Conservation (phyloP, 2,329 filamentous ascomycete genomes). For the Coleophoma cylindrospora region DNA sequence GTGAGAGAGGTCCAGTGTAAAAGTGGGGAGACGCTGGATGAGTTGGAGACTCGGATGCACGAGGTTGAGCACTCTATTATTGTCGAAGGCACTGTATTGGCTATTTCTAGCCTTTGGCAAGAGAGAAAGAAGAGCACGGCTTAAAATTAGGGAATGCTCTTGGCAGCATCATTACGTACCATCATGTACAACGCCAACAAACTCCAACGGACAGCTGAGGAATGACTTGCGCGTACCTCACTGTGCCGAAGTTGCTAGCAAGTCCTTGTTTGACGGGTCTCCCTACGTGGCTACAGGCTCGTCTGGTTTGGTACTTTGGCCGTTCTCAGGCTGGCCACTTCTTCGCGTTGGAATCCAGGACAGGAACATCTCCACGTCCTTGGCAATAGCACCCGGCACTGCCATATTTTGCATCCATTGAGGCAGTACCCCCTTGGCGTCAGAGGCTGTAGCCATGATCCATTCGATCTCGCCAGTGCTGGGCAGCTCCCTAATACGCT, state of each 20-base stretch:
- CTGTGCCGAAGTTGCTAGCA: slow-evolving; percentile 2
- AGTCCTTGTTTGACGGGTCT: slow-evolving; percentile 1
- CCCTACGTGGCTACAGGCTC: background rate
- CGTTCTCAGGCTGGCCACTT: no score
- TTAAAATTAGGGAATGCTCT: background rate
- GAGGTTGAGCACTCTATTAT: slow-evolving; percentile 72
- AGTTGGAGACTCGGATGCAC: slow-evolving; percentile 71
- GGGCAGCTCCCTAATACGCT: slow-evolving; percentile 40
- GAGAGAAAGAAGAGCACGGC: slow-evolving; percentile 6
- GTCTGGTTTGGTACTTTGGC: slow-evolving; percentile 2
- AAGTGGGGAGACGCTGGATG: slow-evolving; percentile 58
- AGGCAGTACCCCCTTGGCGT: slow-evolving; percentile 64
- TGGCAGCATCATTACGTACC: no score
- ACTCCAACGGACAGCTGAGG: no score
- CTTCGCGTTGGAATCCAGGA: slow-evolving; percentile 43
- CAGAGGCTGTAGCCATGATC: slow-evolving; percentile 72
- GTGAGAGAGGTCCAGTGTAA: slow-evolving; percentile 63
- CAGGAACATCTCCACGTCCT: slow-evolving; percentile 68
- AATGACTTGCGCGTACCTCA: background rate
- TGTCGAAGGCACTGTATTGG: slow-evolving; percentile 62
- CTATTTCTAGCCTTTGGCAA: slow-evolving; percentile 34
- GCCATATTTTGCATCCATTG: slow-evolving; percentile 60
- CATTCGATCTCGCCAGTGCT: slow-evolving; percentile 53
- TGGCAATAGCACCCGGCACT: slow-evolving; percentile 57
- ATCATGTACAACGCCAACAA: no score